Evolutionary conservation across 495 filamentous ascomycete species (phyloP).

Genomic region (Cairneyella variabilis): DNA sequence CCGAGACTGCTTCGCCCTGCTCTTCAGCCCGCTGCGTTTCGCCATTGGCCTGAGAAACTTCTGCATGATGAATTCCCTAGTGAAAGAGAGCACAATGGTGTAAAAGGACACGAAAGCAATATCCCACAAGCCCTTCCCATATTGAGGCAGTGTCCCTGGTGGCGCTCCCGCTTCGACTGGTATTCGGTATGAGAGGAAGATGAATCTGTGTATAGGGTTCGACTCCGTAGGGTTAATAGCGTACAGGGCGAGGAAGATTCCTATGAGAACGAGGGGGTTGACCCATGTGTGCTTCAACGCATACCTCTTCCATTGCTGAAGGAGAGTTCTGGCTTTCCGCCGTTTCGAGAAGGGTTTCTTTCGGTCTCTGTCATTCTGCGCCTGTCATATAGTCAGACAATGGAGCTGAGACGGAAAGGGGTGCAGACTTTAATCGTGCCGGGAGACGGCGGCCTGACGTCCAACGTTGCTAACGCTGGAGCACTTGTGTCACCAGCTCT

Average conservation of each 20-base stretch:
- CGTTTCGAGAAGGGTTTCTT: constrained; percentile 48
- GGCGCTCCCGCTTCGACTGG: constrained; percentile 43
- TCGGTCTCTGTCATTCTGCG: constrained; percentile 25
- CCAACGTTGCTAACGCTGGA: constrained; percentile 25
- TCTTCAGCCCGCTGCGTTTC: constrained; percentile 62
- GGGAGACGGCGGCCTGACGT: constrained; percentile 25
- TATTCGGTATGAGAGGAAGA: constrained; percentile 91
- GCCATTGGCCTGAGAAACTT: constrained; percentile 80
- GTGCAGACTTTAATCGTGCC: constrained; percentile 22
- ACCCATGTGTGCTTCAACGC: constrained; percentile 77
- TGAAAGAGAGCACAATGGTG: constrained; percentile 84
- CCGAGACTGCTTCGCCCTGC: constrained; percentile 75
- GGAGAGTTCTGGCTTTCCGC: constrained; percentile 54
- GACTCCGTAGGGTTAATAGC: constrained; percentile 71
- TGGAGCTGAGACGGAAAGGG: neutral
- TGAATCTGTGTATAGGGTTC: constrained; percentile 80
- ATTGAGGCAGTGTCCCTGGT: constrained; percentile 59
- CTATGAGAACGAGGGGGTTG: constrained; percentile 68
- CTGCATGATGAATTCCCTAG: constrained; percentile 96
- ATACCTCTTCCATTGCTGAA: constrained; percentile 62
- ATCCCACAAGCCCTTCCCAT: constrained; percentile 86
- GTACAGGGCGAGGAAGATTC: constrained; percentile 63
- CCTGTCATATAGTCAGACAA: constrained; percentile 12
- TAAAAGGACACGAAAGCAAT: constrained; percentile 88
- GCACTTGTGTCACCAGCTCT: constrained; percentile 27